Conservation (phyloP, 129 eudicot genomes). For the Arctium minus region DNA sequence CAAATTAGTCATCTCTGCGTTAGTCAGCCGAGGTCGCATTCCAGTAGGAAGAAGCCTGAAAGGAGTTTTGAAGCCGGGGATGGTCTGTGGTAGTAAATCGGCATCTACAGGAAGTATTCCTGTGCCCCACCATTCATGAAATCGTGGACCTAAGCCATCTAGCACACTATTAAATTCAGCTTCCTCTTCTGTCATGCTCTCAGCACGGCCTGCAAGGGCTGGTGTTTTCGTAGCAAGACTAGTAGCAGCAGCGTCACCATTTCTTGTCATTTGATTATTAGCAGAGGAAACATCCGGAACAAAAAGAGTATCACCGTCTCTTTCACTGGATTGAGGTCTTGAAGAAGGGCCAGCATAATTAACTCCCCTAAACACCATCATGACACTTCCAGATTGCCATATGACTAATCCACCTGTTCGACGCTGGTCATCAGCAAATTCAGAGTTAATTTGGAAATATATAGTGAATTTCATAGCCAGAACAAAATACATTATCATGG, state of each 20-base stretch:
- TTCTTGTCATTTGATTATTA: slow-evolving; percentile 24
- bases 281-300: slow-evolving; percentile 65
- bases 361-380: slow-evolving; percentile 90
- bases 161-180: slow-evolving; percentile 56
- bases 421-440: slow-evolving; percentile 55
- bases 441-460: slow-evolving; percentile 8
- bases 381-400: slow-evolving; percentile 98
- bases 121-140: slow-evolving; percentile 99
- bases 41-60: slow-evolving; percentile 90
- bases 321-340: slow-evolving; percentile 37
- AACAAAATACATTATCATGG: background rate
- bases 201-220: slow-evolving; percentile 20
- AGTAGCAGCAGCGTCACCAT: slow-evolving; percentile 18
- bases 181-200: slow-evolving; percentile 74
- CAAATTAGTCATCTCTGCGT: slow-evolving; percentile 86
- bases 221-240: slow-evolving; percentile 27
- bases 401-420: slow-evolving; percentile 90
- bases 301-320: slow-evolving; percentile 43
- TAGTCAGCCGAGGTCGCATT: slow-evolving; percentile 78
- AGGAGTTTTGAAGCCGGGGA: slow-evolving; percentile 88
- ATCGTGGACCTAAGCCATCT: slow-evolving; percentile 92
- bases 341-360: slow-evolving; percentile 76
- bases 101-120: slow-evolving; percentile 96
- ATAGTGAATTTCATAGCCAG: background rate
- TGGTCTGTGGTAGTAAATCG: slow-evolving; percentile 81